A percentile compares a stretch with the other conserved stretches of the same genome.
Conservation (phyloP, 805 yeast species). For the baker's yeast (Saccharomyces cerevisiae) region DNA sequence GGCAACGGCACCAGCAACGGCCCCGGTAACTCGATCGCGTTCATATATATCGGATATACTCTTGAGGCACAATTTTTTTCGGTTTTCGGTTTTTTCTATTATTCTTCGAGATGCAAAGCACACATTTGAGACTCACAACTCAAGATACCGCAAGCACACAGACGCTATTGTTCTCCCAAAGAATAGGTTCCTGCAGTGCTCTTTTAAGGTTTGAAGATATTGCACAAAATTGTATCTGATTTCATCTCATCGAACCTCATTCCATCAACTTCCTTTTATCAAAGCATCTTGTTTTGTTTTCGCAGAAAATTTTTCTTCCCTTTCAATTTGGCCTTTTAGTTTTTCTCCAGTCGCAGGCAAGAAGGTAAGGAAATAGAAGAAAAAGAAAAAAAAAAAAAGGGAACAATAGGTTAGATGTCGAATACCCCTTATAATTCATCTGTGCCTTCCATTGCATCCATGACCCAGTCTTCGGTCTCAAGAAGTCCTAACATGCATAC, state of each 20-base stretch:
- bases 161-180: neutral
- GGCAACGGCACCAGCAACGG: neutral
- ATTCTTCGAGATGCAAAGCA: neutral
- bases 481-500: neutral
- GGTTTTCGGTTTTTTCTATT: neutral
- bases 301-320: neutral
- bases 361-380: neutral
- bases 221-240: neutral
- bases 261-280: neutral
- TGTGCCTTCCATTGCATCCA: neutral
- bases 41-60: neutral
- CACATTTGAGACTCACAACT: neutral
- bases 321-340: neutral
- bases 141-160: neutral
- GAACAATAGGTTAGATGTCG: neutral
- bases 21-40: neutral
- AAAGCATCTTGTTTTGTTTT: neutral
- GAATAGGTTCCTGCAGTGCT: neutral
- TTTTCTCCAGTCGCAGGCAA: neutral
- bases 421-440: neutral
- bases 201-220: neutral
- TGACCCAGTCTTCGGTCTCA: neutral
- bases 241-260: neutral
- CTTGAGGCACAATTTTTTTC: neutral
- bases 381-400: neutral